A percentile compares a stretch with the other conserved stretches of the same genome.
phyloP scores from a whole-genome alignment of 2,329 filamentous ascomycete species.

The Arthrobotrys megalospora region DNA sequence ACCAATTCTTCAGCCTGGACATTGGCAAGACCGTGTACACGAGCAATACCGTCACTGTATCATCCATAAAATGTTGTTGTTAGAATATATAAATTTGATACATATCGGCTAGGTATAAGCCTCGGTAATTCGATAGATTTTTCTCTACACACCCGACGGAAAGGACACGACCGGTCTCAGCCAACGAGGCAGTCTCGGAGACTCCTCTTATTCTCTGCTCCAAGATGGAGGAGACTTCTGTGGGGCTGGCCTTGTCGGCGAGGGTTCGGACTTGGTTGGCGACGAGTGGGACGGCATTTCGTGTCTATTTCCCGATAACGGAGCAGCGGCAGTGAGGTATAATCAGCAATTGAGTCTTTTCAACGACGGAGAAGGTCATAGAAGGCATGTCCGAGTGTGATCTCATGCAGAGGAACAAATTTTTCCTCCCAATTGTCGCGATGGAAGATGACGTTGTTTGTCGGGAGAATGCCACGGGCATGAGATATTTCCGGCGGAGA shows the following conservation, averaged over 20 bases:
- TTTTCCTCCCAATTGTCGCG: conserved; percentile 67
- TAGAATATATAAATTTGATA: conserved; percentile 41
- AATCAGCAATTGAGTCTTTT: conserved; percentile 62
- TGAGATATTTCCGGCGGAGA: conserved; percentile 69
- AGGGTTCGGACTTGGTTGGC: conserved; percentile 85
- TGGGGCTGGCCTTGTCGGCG: conserved; percentile 93
- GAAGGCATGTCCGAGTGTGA: conserved; percentile 58
- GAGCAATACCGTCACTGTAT: conserved; percentile 98
- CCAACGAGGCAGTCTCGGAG: conserved; percentile 94
- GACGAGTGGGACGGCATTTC: conserved; percentile 85
- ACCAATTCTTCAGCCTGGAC: conserved; percentile 99
- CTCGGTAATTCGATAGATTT: conserved; percentile 23
- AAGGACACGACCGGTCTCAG: conserved; percentile 98
- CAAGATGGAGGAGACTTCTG: conserved; percentile 98
- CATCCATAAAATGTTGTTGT: conserved; percentile 65
- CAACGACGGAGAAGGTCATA: conserved; percentile 55
- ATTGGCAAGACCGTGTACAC: conserved; percentile 99
- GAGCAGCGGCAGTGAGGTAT: conserved; percentile 69
- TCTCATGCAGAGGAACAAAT: conserved; percentile 66
- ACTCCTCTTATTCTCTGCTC: conserved; percentile 99
- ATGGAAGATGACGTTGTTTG: conserved; percentile 67
- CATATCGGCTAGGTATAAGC: conserved; percentile 22
- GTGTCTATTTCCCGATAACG: conserved; percentile 75
- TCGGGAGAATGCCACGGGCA: conserved; percentile 67
- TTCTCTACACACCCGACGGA: conserved; percentile 91